Base-by-base conservation (phyloP, 768 basidiomycete species). In the Xerocomellus intermedius region DNA sequence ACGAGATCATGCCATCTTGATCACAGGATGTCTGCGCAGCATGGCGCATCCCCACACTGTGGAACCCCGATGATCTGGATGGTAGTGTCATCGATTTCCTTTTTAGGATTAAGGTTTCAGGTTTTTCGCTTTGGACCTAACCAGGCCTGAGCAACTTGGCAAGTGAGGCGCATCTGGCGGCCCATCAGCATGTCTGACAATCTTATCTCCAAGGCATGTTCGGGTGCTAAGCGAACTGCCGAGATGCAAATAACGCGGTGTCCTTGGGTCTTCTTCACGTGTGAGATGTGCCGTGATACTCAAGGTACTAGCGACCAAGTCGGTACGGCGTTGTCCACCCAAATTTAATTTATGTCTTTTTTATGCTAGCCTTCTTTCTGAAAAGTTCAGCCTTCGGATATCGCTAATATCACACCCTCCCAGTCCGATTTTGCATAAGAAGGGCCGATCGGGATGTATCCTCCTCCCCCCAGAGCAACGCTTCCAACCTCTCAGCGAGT, bases 231-330 rank as follows among this genome's bases (percentile, higher is more conserved):
- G 50, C 64, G 58, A 46, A 52, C 57, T 51, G 57, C 74, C 59
- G 61, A 54, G 50, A 55, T 57, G 33, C 55, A 50, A 65, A 50
- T 50, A 60, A 59, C 57, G 48, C 58, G 69, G 65, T 71, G 67
- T 61, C 71, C 50, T 62, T 63, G 69, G 64, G 61, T 56, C 68
- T 38, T 57, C 62, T 49, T 55, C 69, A 60, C 67, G 67, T 64
- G 67, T 69, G 59, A 45, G 58, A 58, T 60, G 66, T 70, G 59
- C 66, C 62, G 69, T 70, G 66, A 65, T 62, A 45, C 41, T 49
- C 60, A 57, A 66, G 54, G 57, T 33, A 66, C 63, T 66, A 51
- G 66, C 68, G 68, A 66, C 61, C 44, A 64, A 38, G 55, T 58
- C 60, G 66, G 68, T 70, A 55, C n/a, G 57, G 61, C 53, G 64